phyloP scores from a whole-genome alignment of 2,329 filamentous ascomycete species.

The Tetracladium maxilliforme region DNA sequence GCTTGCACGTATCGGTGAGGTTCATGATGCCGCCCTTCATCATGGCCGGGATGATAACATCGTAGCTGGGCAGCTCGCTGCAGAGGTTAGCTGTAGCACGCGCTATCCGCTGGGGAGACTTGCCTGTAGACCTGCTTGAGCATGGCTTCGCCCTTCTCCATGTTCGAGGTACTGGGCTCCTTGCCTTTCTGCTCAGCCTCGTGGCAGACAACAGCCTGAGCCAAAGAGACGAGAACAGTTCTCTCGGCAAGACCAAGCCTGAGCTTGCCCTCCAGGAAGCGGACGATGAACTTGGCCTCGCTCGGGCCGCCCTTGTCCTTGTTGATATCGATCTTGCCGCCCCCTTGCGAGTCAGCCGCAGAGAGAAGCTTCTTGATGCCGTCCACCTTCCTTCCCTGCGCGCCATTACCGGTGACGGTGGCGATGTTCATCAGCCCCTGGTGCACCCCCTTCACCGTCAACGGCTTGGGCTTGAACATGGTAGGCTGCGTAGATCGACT shows the following conservation, averaged over 20 bases:
- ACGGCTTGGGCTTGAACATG: slow-evolving; percentile 92
- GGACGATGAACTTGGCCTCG: slow-evolving; percentile 86
- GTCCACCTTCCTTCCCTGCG: slow-evolving; percentile 82
- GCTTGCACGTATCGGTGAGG: slow-evolving; percentile 71
- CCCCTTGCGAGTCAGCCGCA: slow-evolving; percentile 60
- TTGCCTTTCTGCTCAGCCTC: slow-evolving; percentile 57
- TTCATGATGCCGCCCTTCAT: slow-evolving; percentile 75
- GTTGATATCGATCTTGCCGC: slow-evolving; percentile 74
- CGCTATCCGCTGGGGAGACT: slow-evolving; percentile 9
- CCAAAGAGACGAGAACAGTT: slow-evolving; percentile 78
- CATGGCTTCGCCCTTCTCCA: slow-evolving; percentile 71
- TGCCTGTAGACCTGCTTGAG: slow-evolving; percentile 86
- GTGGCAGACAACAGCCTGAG: slow-evolving; percentile 76
- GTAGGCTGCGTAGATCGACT: slow-evolving; percentile 90
- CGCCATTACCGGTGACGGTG: slow-evolving; percentile 70
- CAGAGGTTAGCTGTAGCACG: slow-evolving; percentile 15
- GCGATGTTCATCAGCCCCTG: slow-evolving; percentile 81
- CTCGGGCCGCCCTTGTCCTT: slow-evolving; percentile 89
- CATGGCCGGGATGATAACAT: slow-evolving; percentile 85
- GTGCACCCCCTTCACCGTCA: slow-evolving; percentile 78
- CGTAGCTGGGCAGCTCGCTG: slow-evolving; percentile 88
- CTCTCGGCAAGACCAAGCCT: slow-evolving; percentile 83
- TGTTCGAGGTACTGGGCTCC: slow-evolving; percentile 53
- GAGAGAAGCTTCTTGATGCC: slow-evolving; percentile 95
- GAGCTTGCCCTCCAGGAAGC: slow-evolving; percentile 89